Evolutionary conservation across 108 stramenopile genomes (phyloP).

Genomic region (Cyclotella kingstonii): DNA sequence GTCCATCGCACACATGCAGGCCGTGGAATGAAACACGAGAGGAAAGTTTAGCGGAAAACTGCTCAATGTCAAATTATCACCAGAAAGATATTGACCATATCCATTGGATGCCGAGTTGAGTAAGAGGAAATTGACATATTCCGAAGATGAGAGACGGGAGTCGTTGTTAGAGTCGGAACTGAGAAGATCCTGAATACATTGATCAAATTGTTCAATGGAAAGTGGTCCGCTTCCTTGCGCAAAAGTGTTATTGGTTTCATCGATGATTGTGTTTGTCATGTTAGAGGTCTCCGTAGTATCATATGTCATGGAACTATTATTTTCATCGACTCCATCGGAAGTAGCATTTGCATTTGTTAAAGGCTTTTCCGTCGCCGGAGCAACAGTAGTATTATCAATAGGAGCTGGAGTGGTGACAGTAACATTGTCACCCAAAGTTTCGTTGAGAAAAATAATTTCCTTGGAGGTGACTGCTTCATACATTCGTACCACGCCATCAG

Average conservation of each 20-base stretch:
- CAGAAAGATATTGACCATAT: not conserved
- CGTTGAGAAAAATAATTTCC: too few relatives aligned
- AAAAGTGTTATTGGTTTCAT: not conserved
- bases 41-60: slow-evolving; percentile 19
- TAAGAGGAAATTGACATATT: slow-evolving; percentile 20
- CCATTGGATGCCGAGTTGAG: slow-evolving; percentile 11
- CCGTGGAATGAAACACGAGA: slow-evolving; percentile 23
- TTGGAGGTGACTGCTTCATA: too few relatives aligned
- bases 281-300: too few relatives aligned
- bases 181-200: slow-evolving; percentile 3
- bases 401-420: too few relatives aligned
- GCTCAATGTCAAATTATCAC: not conserved
- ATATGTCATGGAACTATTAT: too few relatives aligned
- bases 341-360: too few relatives aligned
- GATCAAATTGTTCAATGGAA: slow-evolving; percentile 15
- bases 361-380: too few relatives aligned
- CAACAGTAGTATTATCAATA: too few relatives aligned
- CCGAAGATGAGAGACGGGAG: slow-evolving; percentile 3
- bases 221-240: not conserved
- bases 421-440: too few relatives aligned
- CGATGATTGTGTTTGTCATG: not conserved
- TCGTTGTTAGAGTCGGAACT: slow-evolving; percentile 15
- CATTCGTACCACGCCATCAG: too few relatives aligned
- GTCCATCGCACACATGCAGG: slow-evolving; percentile 15
- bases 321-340: too few relatives aligned